phyloP scores from a whole-genome alignment of 306 rosid genomes.

The Crotalaria pallida region DNA sequence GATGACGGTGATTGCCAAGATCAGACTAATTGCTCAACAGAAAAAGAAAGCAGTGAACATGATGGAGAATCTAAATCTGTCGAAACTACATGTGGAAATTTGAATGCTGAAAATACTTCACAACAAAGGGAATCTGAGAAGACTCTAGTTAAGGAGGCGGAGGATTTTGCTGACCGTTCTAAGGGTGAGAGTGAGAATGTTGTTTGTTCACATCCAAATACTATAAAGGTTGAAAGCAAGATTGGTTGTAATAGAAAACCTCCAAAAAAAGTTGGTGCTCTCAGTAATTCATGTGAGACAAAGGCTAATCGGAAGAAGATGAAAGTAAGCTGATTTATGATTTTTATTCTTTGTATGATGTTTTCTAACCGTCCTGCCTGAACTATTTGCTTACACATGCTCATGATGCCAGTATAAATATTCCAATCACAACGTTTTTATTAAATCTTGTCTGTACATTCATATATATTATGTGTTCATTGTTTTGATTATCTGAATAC shows the following conservation, averaged over 20 bases:
- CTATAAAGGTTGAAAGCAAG: conserved; percentile 30
- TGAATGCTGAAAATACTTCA: conserved; percentile 39
- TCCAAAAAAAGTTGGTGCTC: conserved; percentile 35
- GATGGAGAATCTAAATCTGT: conserved; percentile 71
- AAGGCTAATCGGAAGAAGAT: conserved; percentile 68
- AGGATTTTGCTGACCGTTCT: conserved; percentile 36
- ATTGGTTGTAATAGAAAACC: conserved; percentile 27
- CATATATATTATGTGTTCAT: not conserved
- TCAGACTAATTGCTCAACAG: conserved; percentile 60
- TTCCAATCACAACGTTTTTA: too few relatives aligned
- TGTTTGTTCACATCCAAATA: conserved; percentile 26
- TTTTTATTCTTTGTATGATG: conserved; percentile 1
- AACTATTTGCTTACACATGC: not conserved
- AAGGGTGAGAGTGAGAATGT: conserved; percentile 34
- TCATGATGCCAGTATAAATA: not conserved
- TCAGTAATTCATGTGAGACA: conserved; percentile 22
- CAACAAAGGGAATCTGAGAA: conserved; percentile 32
- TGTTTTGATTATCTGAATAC: conserved; percentile 18
- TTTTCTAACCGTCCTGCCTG: not conserved
- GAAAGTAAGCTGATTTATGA: conserved; percentile 49
- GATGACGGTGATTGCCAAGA: conserved; percentile 89
- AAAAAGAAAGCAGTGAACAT: conserved; percentile 63
- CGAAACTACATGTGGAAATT: conserved; percentile 53
- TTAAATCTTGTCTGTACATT: too few relatives aligned
- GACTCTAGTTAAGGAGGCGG: conserved; percentile 42